These are phyloP conservation scores for Geranomyces variabilis DNA, from an alignment of 192 early-diverging fungal species.

Conservation along the genomic window DNA sequence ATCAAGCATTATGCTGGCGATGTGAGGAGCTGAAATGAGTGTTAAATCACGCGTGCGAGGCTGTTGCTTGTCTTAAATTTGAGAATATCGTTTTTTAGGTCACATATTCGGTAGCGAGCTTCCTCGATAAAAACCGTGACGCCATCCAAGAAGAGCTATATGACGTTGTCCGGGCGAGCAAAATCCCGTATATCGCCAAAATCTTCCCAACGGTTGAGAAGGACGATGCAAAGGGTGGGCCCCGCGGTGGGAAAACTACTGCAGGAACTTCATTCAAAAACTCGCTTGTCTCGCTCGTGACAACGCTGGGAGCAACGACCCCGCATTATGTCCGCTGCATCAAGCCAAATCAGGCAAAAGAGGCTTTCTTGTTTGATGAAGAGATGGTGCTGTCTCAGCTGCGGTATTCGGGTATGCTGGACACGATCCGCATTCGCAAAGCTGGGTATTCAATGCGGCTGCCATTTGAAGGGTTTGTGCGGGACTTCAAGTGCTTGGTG, in stretches of 20 bases:
- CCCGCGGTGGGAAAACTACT: slow-evolving; percentile 42
- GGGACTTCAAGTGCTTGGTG: slow-evolving; percentile 41
- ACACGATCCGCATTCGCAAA: slow-evolving; percentile 63
- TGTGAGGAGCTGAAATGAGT: slow-evolving; percentile 21
- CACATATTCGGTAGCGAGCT: slow-evolving; percentile 48
- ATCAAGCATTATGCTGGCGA: slow-evolving; percentile 62
- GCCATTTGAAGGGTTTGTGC: slow-evolving; percentile 50
- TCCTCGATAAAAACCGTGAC: slow-evolving; percentile 64
- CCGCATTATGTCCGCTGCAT: slow-evolving; percentile 66
- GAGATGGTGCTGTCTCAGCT: slow-evolving; percentile 58
- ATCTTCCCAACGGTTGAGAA: slow-evolving; percentile 46
- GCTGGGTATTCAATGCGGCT: slow-evolving; percentile 55
- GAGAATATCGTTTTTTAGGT: slow-evolving; percentile 34
- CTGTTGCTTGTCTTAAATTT: background rate
- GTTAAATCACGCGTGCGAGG: background rate
- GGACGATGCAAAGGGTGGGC: slow-evolving; percentile 33
- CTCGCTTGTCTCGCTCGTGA: slow-evolving; percentile 50
- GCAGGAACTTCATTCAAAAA: slow-evolving; percentile 48
- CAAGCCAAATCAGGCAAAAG: slow-evolving; percentile 58
- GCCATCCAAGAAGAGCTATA: slow-evolving; percentile 57
- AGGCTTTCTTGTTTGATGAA: slow-evolving; percentile 54
- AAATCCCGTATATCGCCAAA: slow-evolving; percentile 48
- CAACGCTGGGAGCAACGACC: slow-evolving; percentile 51
- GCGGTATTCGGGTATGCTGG: slow-evolving; percentile 61
- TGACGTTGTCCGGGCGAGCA: slow-evolving; percentile 52